These are phyloP conservation scores for Ramaria rubella DNA, from an alignment of 768 basidiomycete species.

Conservation along the genomic window DNA sequence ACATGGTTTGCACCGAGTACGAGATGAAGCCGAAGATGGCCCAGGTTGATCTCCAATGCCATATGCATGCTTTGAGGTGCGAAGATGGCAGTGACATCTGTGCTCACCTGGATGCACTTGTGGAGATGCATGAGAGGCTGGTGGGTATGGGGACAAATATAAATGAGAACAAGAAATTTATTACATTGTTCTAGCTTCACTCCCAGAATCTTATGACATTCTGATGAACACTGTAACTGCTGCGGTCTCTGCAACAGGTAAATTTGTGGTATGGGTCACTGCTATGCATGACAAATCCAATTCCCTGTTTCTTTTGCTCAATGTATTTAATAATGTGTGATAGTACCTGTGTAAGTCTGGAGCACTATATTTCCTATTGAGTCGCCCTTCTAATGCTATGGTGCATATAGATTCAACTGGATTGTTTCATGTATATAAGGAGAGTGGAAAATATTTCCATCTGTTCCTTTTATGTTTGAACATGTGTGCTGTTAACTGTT, in stretches of 20 bases:
- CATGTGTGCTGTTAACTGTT: too few species aligned
- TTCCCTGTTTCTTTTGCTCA: too few species aligned
- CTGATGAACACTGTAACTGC: conserved; percentile 25
- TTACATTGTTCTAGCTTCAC: conserved; percentile 29
- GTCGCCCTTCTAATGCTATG: too few species aligned
- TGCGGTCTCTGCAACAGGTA: conserved; percentile 19
- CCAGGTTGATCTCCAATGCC: conserved; percentile 22
- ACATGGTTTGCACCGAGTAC: conserved; percentile 21
- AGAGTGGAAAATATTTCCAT: too few species aligned
- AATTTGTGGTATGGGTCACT: too few species aligned
- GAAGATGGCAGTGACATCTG: conserved; percentile 27
- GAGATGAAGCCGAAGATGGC: conserved; percentile 25
- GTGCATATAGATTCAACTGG: too few species aligned
- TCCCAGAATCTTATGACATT: conserved; percentile 29
- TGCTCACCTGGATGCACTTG: conserved; percentile 26
- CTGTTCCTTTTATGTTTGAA: too few species aligned
- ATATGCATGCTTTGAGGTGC: conserved; percentile 24
- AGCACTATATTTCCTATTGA: too few species aligned
- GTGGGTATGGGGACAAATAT: conserved; percentile 26
- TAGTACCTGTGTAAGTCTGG: too few species aligned
- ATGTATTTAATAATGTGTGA: too few species aligned
- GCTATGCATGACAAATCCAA: too few species aligned
- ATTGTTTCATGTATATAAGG: too few species aligned
- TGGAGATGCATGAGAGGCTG: conserved; percentile 27
- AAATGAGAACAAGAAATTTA: conserved; percentile 26